Evolutionary conservation across 805 yeast genomes (phyloP), one percentile per base, ranked within the genome.

Genomic region (Yamadazyma laniorum): DNA sequence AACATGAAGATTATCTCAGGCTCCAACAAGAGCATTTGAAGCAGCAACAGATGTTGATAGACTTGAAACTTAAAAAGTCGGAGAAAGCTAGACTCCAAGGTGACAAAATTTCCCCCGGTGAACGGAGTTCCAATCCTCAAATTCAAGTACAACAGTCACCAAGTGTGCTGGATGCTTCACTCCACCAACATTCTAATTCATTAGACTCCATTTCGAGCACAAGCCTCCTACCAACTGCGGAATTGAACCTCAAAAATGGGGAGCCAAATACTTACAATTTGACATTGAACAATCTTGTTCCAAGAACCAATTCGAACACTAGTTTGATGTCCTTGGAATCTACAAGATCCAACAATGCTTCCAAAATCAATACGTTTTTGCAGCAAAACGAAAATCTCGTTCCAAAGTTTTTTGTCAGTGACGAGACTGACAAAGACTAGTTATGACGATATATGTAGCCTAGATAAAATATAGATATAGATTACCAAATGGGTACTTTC

Each of bases 21-120:
- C 51, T 63, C 32, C 74, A 68, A 43, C 59, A 61, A 41, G 64
- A 65, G 45, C 53, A 59, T 25, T 52, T 68, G 47, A 52, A 50
- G 29, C 67, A 64, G 45, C 73, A 67, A 40, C 65, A 59, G 43
- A 58, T 58, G 26, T 44, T 63, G 25, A 44, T 65, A 39, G 53
- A 33, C 15, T 18, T 32, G 25, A 46, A 44, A 17, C 42, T 30
- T 11, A 16, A 26, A 18, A 23, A 34, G 25, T 19, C 32, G 18
- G 28, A 16, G 17, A 31, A 38, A 18, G 16, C 5, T 6, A 31
- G 12, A 2, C 22, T 21, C 3, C 32, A 18, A 5, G 6, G 18
- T 15, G 27, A 25, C 23, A 21, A 21, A 21, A 6, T 9, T 7
- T 21, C 23, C 9, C 9, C 23, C 23, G 23, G 9, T 21, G 23